Evolutionary conservation across 805 yeast genomes (phyloP), one percentile per base, ranked within the genome.

Genomic region (Kazachstania africana): DNA sequence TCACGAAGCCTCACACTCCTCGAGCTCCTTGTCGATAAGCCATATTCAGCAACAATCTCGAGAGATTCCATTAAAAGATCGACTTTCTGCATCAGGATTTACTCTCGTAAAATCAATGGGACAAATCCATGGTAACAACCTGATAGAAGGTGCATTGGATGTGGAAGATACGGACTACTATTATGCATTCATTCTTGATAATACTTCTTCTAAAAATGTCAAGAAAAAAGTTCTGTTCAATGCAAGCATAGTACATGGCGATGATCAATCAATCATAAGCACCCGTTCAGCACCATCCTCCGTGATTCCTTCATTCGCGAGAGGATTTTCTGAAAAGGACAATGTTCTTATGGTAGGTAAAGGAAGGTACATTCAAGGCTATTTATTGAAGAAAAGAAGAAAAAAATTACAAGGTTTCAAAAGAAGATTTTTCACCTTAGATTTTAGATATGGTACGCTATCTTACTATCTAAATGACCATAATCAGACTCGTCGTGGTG

Each of bases 321-420:
- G 38, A 22, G 21, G 37, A 26, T 32, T 50, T 15, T 40, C 46
- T 18, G 15, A 18, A 8, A 22, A 29, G n/a, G 33, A 47, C 31
- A 40, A 37, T 18, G 37, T 42, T 2, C 21, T 40, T 8, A 36
- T 46, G 13, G 51, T 48, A 6, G 59, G 54, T 20, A 51, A 77
- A 37, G 84, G 84, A 0, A 77, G 78, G 43, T 73, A 75, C 37
- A 55, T 85, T 30, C 88, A 82, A 50, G 94, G 96, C 0, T 68
- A 73, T 26, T 57, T 91, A 28, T 60, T 78, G 38, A 91, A 91
- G 57, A 75, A 75, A 48, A 77, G 88, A 41, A 72, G 94, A 42
- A 82, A 84, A 57, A 76, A 76, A 53, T 64, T 77, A 16, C 95
- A 87, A 55, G 94, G 94, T 3, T 91, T 78, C 47, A 78, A 80